Percentiles rank a stretch among this genome's conserved stretches.
Evolutionary conservation across 495 filamentous ascomycete genomes (phyloP).

Genomic region (Hyaloscypha finlandica): DNA sequence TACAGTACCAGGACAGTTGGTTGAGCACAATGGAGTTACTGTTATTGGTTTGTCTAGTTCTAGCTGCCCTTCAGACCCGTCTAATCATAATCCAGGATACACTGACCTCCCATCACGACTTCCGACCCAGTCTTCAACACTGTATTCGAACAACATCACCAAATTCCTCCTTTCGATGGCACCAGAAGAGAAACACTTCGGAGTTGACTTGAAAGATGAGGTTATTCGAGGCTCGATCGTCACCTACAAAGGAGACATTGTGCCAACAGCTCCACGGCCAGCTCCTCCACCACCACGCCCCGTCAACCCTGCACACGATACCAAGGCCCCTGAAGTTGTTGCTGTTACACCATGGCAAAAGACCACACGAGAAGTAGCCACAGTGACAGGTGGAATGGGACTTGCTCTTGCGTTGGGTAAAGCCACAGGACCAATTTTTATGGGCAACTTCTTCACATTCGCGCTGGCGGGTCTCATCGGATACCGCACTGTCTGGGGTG

Average conservation of each 20-base stretch:
- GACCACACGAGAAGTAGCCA: slow-evolving; percentile 65
- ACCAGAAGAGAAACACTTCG: slow-evolving; percentile 71
- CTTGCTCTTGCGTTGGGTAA: slow-evolving; percentile 72
- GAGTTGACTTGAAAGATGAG: slow-evolving; percentile 74
- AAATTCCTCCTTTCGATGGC: slow-evolving; percentile 79
- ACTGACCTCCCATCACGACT: slow-evolving; percentile 79
- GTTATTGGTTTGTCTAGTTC: slow-evolving; percentile 62
- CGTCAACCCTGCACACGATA: slow-evolving; percentile 42
- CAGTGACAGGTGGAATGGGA: slow-evolving; percentile 72
- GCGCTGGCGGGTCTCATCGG: slow-evolving; percentile 76
- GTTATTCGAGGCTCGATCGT: slow-evolving; percentile 80
- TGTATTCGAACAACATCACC: slow-evolving; percentile 87
- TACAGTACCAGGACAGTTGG: slow-evolving; percentile 67
- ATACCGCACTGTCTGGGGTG: slow-evolving; percentile 81
- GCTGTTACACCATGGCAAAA: slow-evolving; percentile 79
- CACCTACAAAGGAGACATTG: slow-evolving; percentile 68
- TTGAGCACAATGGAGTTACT: slow-evolving; percentile 71
- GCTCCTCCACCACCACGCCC: slow-evolving; percentile 62
- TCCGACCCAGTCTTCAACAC: slow-evolving; percentile 76
- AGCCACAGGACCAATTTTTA: slow-evolving; percentile 73
- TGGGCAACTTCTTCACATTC: slow-evolving; percentile 80
- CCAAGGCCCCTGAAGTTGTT: slow-evolving; percentile 57
- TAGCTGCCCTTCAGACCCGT: neutral
- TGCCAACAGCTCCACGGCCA: slow-evolving; percentile 70
- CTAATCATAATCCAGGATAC: slow-evolving; percentile 54